These are phyloP conservation scores for Penicillium glabrum DNA, from an alignment of 2,329 filamentous ascomycete genomes.

Conservation along the genomic window DNA sequence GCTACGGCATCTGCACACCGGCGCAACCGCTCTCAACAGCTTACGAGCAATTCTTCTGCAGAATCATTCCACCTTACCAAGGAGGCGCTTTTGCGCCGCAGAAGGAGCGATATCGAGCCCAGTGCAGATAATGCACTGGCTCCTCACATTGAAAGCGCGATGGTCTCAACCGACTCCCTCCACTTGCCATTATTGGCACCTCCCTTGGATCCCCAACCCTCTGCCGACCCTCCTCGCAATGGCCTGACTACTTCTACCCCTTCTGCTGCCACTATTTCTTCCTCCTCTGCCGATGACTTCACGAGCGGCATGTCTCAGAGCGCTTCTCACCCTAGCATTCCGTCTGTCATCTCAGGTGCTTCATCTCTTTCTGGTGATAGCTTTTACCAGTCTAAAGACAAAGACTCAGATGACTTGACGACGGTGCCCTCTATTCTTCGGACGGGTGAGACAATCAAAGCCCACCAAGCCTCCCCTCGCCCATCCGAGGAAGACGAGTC, in stretches of 20 bases:
- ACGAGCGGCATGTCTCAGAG: constrained; percentile 49
- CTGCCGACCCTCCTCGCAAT: constrained; percentile 20
- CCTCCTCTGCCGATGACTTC: constrained; percentile 46
- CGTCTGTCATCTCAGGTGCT: constrained; percentile 46
- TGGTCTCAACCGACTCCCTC: constrained; percentile 24
- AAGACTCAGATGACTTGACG: constrained; percentile 26
- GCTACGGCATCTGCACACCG: constrained; percentile 27
- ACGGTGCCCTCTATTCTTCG: constrained; percentile 41
- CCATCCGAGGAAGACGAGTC: constrained; percentile 38
- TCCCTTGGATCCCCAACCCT: constrained; percentile 13
- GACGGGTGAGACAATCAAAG: constrained; percentile 44
- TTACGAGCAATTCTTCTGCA: constrained; percentile 28
- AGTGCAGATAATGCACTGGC: constrained; percentile 15
- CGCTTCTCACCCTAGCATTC: constrained; percentile 49
- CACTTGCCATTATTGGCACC: constrained; percentile 16
- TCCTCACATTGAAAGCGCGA: constrained; percentile 23
- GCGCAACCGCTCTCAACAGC: constrained; percentile 39
- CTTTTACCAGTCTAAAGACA: constrained; percentile 21
- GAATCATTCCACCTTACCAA: constrained; percentile 38
- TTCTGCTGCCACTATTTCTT: constrained; percentile 48
- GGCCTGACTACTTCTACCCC: constrained; percentile 38
- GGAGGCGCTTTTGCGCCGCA: constrained; percentile 35
- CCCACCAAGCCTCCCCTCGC: constrained; percentile 20
- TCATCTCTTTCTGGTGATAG: constrained; percentile 47
- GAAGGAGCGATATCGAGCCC: constrained; percentile 28